These are phyloP conservation scores for Meira miltonrushii DNA, from an alignment of 1,284 basidiomycete species.

Conservation along the genomic window DNA sequence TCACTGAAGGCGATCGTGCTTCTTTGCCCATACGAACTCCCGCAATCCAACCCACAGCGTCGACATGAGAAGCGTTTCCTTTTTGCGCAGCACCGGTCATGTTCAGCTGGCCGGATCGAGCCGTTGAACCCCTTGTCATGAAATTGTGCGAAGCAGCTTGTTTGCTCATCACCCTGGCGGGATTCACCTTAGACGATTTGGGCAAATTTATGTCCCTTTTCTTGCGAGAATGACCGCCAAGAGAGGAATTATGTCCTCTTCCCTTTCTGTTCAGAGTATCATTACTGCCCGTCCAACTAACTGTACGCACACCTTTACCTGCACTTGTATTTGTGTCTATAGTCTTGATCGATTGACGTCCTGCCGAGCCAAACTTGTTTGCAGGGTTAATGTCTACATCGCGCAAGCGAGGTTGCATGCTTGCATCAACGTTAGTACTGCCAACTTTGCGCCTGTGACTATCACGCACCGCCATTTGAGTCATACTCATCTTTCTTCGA, in stretches of 20 bases:
- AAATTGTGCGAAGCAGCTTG: background rate
- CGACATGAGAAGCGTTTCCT: conserved; percentile 12
- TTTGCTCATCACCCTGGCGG: background rate
- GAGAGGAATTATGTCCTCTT: background rate
- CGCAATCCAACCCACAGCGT: conserved; percentile 38
- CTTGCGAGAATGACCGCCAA: too few relatives aligned
- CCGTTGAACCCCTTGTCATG: conserved; percentile 14
- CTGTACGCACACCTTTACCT: background rate
- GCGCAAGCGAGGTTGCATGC: background rate
- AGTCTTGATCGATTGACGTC: too few relatives aligned
- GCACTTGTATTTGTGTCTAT: background rate
- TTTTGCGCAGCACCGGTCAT: background rate
- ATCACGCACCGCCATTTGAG: too few relatives aligned
- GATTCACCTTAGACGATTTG: too few relatives aligned
- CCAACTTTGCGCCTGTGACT: too few relatives aligned
- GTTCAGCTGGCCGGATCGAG: background rate
- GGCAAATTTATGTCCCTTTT: too few relatives aligned
- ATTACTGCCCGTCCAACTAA: background rate
- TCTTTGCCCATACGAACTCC: conserved; percentile 33
- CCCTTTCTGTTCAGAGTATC: background rate
- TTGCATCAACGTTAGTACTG: background rate
- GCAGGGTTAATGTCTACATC: too few relatives aligned
- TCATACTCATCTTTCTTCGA: background rate
- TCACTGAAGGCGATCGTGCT: too few relatives aligned
- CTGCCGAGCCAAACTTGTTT: too few relatives aligned